Conservation (phyloP, 1,284 basidiomycete genomes). For the Leccinum variabile region DNA sequence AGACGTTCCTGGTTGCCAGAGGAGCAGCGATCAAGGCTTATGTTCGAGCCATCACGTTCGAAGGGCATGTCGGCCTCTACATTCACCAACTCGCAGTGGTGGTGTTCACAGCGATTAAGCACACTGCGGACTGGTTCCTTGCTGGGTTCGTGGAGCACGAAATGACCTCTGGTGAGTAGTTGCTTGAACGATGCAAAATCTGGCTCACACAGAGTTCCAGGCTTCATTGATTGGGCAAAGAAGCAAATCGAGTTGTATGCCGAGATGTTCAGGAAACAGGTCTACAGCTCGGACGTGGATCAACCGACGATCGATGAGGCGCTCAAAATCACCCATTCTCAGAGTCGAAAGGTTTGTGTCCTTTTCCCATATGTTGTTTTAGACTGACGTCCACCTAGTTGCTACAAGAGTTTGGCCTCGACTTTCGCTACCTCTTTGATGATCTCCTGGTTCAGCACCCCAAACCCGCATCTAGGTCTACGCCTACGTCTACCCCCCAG, state of each 20-base stretch:
- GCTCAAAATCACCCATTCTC: constrained; percentile 68
- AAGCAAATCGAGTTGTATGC: constrained; percentile 83
- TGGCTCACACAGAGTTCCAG: constrained; percentile 41
- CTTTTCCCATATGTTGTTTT: neutral
- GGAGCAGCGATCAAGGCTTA: constrained; percentile 74
- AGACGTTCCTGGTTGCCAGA: constrained; percentile 81
- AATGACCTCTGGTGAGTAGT: constrained; percentile 77
- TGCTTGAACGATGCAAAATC: neutral
- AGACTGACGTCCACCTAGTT: constrained; percentile 49
- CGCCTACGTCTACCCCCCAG: constrained; percentile 15
- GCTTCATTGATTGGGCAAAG: constrained; percentile 94
- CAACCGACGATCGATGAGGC: constrained; percentile 72
- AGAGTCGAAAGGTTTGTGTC: constrained; percentile 74
- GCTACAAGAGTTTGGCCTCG: constrained; percentile 87
- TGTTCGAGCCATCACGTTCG: constrained; percentile 85
- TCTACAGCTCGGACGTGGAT: constrained; percentile 81
- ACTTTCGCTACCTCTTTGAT: constrained; percentile 85
- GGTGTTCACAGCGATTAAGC: constrained; percentile 87
- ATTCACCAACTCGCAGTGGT: constrained; percentile 82
- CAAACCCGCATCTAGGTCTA: constrained; percentile 32
- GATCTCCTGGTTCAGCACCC: constrained; percentile 61
- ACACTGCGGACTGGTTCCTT: constrained; percentile 98
- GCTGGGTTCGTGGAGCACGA: constrained; percentile 94
- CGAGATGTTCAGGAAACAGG: constrained; percentile 87
- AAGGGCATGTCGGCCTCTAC: constrained; percentile 85